Base-by-base conservation (phyloP, 495 filamentous ascomycete species). In the Tirmania nivea region DNA sequence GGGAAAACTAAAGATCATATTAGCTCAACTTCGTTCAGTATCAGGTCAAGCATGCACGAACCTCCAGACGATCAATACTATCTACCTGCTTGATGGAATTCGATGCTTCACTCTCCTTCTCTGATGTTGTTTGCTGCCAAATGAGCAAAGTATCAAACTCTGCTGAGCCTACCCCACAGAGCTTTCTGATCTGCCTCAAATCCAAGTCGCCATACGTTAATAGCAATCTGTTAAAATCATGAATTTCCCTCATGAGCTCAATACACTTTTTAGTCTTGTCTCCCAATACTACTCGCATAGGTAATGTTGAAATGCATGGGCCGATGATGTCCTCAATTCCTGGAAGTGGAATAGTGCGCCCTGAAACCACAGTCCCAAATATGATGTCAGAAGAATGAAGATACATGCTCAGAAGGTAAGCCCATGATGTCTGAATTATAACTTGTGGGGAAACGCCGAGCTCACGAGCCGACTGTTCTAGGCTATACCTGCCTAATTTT, bases 331-430 rank as follows among this genome's bases (percentile, higher is more conserved):
- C 68, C 51, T 90, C 83, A 47, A 89, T 76, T 0, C 72, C 73
- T 5, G 70, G 54, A 9, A 88, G 57, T 1, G 83, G 75, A 19
- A 82, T 59, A 7, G 78, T 83, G 35, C 85, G 70, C 4, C 86
- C 86, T 31, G 86, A 89, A 34, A 78, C 76, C 12, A 88, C 80
- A 8, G 74, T 75, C 2, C 87, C 87, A 54, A 92, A 78, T 6
- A 78, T 71, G 7, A 86, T 71, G 62, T 93, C 87, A 10, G 74
- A 67, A 35, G 67, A 71, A 20, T 77, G 81, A 11, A 78, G 62
- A 55, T 84, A 74, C 7, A 68, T 69, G 8, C 73, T 67, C 57
- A 86, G 70, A 0, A 90, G 60, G 65, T 80, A 78, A 1, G 76
- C 71, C 56, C 84, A 71, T 8, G 80, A 78, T 9, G 79, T 73